Base-by-base conservation (phyloP, 768 basidiomycete genomes). In the Pleurotus cornucopiae region DNA sequence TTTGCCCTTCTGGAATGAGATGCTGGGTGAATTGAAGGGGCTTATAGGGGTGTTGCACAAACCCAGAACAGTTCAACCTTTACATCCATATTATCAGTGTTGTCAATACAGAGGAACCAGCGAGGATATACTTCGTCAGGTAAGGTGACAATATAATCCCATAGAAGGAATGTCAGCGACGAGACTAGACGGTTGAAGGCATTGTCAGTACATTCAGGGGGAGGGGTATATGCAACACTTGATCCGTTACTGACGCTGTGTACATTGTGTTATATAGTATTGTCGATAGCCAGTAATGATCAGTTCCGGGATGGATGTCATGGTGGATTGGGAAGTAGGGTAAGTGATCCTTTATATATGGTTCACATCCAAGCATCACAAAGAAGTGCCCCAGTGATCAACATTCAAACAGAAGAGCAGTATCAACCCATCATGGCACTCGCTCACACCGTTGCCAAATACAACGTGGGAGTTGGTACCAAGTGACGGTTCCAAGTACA, bases 21-120 rank as follows among this genome's bases (percentile, higher is more conserved):
- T 18, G 4, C n/a, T n/a, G 6, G 12, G n/a, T 43, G 7, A 20
- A 1, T 43, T n/a, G 14, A 20, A 43, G 7, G 20, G 41, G 6
- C 5, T 30, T 7, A 12, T 43, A 4, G 41, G 6, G 4, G 26
- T 7, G 48, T 16, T 14, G 26, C 48, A 21, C 48, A 12, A 14
- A 49, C 48, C 48, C 48, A 49, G 30, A 49, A 49, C 3, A 49
- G 3, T 34, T 30, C 48, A 21, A 49, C 23, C 48, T 49, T n/a
- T 13, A n/a, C 12, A 20, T 2, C 20, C 1, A 13, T 9, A 21
- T 47, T 9, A 30, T 30, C 26, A 30, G 26, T 6, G 6, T 5
- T 6, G 26, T 7, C 26, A 30, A 30, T 0, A 12, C 5, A 14
- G 20, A 14, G 18, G 21, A 9, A 13, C 9, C 46, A 46, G 4